These are phyloP conservation scores for Solanum hybrid DNA, from an alignment of 305 asterid species.

Conservation along the genomic window DNA sequence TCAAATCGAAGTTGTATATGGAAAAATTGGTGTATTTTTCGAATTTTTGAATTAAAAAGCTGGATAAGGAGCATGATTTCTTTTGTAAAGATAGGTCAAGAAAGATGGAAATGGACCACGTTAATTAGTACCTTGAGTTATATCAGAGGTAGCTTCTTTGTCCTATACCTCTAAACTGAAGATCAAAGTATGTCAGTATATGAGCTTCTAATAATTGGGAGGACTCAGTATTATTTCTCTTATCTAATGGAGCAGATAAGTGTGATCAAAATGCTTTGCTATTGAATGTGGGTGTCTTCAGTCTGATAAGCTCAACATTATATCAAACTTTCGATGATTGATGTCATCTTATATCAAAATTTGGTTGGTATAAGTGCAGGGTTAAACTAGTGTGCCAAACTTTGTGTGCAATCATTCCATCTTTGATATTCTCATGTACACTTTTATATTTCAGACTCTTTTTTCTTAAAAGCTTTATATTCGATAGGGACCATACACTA, in stretches of 20 bases:
- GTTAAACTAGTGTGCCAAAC: background rate
- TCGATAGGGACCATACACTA: background rate
- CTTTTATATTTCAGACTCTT: background rate
- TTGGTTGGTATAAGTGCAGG: background rate
- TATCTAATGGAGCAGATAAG: background rate
- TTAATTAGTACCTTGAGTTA: slow-evolving; percentile 18
- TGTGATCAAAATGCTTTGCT: background rate
- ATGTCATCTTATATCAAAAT: background rate
- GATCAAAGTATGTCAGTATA: background rate
- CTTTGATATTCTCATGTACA: background rate
- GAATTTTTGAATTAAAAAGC: background rate
- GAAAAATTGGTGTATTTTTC: background rate
- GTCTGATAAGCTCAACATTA: background rate
- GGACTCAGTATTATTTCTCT: background rate
- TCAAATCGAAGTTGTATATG: background rate
- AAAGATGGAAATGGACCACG: slow-evolving; percentile 13
- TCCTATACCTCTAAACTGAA: background rate
- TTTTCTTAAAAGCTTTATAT: background rate
- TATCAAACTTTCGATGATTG: background rate
- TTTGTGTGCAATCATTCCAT: background rate
- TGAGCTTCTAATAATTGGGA: background rate
- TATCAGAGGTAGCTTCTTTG: slow-evolving; percentile 9
- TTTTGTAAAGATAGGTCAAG: background rate
- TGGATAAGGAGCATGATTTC: background rate
- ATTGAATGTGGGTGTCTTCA: background rate